Conservation (phyloP, 495 filamentous ascomycete genomes). For the Terfezia claveryi region DNA sequence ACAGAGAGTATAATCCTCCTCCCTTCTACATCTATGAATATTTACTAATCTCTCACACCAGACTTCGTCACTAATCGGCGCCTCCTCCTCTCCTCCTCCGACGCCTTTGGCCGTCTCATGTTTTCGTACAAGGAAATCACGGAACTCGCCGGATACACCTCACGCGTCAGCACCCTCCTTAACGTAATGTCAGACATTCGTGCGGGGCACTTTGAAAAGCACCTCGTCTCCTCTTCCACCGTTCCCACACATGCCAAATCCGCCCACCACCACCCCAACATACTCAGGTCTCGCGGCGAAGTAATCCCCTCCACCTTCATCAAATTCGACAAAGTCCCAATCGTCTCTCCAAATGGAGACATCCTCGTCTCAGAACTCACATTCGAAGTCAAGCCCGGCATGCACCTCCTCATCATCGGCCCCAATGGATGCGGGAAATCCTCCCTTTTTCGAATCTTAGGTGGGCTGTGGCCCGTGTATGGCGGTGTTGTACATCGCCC, state of each 20-base stretch:
- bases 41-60: constrained; percentile 8
- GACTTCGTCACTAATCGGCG: constrained; percentile 83
- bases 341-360: constrained; percentile 90
- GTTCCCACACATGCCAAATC: constrained; percentile 36
- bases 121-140: constrained; percentile 95
- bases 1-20: constrained; percentile 47
- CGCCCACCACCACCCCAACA: constrained; percentile 6
- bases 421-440: constrained; percentile 97
- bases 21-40: background rate
- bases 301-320: constrained; percentile 63
- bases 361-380: constrained; percentile 64
- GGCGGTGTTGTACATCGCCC: constrained; percentile 83
- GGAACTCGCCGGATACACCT: constrained; percentile 87
- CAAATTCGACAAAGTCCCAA: constrained; percentile 78
- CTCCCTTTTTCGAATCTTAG: constrained; percentile 83
- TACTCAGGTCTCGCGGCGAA: constrained; percentile 56
- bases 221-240: constrained; percentile 70
- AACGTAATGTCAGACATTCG: constrained; percentile 89
- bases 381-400: constrained; percentile 64
- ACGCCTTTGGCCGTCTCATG: constrained; percentile 92
- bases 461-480: constrained; percentile 97
- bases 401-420: constrained; percentile 84
- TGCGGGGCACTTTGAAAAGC: constrained; percentile 79
- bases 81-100: constrained; percentile 74
- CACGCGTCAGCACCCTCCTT: constrained; percentile 66